A percentile compares a stretch with the other conserved stretches of the same genome.
Evolutionary conservation across 768 basidiomycete genomes (phyloP).

Genomic region (Macrolepiota fuliginosa): DNA sequence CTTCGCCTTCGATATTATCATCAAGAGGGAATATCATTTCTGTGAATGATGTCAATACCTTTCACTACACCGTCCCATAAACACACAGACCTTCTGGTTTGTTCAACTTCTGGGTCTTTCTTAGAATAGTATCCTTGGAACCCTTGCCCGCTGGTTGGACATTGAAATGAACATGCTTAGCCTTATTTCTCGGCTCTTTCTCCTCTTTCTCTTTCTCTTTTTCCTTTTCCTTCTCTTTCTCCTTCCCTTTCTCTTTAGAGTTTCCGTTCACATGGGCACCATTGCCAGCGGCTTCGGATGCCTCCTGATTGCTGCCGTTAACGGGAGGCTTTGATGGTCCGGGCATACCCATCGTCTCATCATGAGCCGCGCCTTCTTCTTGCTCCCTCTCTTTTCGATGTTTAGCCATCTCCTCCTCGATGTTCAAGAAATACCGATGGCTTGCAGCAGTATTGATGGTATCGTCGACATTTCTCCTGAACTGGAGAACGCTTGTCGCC

Average conservation of each 20-base stretch:
- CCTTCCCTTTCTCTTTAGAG: slow-evolving; percentile 13
- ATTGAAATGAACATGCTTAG: slow-evolving; percentile 69
- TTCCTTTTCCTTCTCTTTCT: slow-evolving; percentile 9
- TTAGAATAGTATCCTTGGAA: slow-evolving; percentile 10
- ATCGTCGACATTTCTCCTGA: slow-evolving; percentile 37
- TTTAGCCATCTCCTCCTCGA: slow-evolving; percentile 43
- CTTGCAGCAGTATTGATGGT: slow-evolving; percentile 43
- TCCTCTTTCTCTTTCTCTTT: slow-evolving; percentile 19
- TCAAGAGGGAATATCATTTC: slow-evolving; percentile 75
- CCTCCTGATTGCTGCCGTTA: slow-evolving; percentile 16
- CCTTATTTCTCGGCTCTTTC: slow-evolving; percentile 47
- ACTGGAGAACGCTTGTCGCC: slow-evolving; percentile 37
- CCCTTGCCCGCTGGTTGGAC: slow-evolving; percentile 53
- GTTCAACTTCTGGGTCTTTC: background rate
- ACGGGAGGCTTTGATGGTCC: slow-evolving; percentile 19
- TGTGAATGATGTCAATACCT: slow-evolving; percentile 22
- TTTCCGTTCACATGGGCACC: slow-evolving; percentile 13
- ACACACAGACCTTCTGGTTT: slow-evolving; percentile 39
- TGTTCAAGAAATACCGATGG: slow-evolving; percentile 39
- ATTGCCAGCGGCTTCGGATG: slow-evolving; percentile 17
- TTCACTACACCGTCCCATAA: background rate
- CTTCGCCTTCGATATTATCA: slow-evolving; percentile 47
- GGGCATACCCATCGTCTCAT: slow-evolving; percentile 18
- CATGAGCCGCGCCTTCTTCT: slow-evolving; percentile 10
- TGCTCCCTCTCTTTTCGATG: slow-evolving; percentile 20